Base-by-base conservation (phyloP, 169 alveolate genomes). In the Plasmodium yoelii region DNA sequence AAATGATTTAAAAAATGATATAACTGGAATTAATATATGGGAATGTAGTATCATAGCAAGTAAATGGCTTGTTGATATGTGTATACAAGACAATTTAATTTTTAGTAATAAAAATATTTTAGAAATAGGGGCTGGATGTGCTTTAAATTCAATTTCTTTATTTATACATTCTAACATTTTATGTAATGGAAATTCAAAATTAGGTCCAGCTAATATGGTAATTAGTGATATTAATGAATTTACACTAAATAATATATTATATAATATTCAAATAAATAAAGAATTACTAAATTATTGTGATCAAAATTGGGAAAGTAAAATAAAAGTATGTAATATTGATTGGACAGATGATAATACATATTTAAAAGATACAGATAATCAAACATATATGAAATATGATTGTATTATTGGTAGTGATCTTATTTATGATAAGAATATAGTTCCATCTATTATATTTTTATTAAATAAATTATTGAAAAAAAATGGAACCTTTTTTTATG, bases 71-170 rank as follows among this genome's bases (percentile, higher is more conserved):
- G 24, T 73, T 28, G 90, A 74, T 26, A 68, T 93, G 51, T 87
- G 65, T 15, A 12, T 49, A 44, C 55, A 63, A 46, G 47, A 87
- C 53, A 61, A 15, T 44, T 28, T 34, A 0, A 44, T 46, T 4
- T 93, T 93, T 70, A 39, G 24, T 28, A 87, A 87, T 65, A 93
- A 89, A 56, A 46, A 26, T n/a, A 88, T 91, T 6, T 72, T 93
- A 59, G 94, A 93, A 70, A 59, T 93, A 49, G 96, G 96, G 6
- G 86, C 94, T 22, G 96, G 96, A 2, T 88, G 94, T 84, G 96
- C 94, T 1, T 73, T 93, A 8, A 87, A 86, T 1, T 92, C 91
- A 15, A 70, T 93, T 18, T 69, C 96, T 0, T 22, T 93, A 34
- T 82, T 87, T 28, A 63, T 86, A 1, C 56, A 88, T 26, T 77